Evolutionary conservation across 2,329 filamentous ascomycete species (phyloP).

Genomic region (Penicillium vulpinum): DNA sequence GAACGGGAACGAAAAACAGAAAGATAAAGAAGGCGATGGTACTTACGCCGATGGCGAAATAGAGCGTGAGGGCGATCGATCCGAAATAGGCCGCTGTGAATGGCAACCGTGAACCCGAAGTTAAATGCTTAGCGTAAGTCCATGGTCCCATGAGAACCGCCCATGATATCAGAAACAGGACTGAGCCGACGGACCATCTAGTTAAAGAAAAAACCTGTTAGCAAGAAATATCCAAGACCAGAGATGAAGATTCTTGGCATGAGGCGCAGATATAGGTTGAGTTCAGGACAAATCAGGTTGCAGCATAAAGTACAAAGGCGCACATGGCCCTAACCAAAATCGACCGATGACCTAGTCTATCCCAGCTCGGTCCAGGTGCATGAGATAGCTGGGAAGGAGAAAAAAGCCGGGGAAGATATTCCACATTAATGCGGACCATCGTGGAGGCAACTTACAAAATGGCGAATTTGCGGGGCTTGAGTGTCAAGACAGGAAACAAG

Average conservation of each 20-base stretch:
- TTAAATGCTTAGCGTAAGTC: slow-evolving; percentile 78
- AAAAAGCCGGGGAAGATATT: slow-evolving; percentile 1
- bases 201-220: slow-evolving; percentile 30
- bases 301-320: slow-evolving; percentile 5
- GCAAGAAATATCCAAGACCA: slow-evolving; percentile 13
- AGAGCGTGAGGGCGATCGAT: slow-evolving; percentile 83
- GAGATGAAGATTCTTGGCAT: slow-evolving; percentile 18
- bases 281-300: slow-evolving; percentile 15
- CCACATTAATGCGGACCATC: slow-evolving; percentile 8
- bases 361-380: slow-evolving; percentile 8
- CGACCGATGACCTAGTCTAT: slow-evolving; percentile 26
- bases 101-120: slow-evolving; percentile 80
- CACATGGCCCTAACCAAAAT: slow-evolving; percentile 25
- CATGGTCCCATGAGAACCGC: slow-evolving; percentile 90
- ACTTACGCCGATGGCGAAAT: slow-evolving; percentile 90
- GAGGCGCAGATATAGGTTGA: slow-evolving; percentile 22
- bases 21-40: slow-evolving; percentile 14
- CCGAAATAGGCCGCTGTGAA: slow-evolving; percentile 96
- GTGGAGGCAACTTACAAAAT: slow-evolving; percentile 73
- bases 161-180: slow-evolving; percentile 88
- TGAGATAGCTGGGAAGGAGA: slow-evolving; percentile 12
- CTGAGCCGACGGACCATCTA: slow-evolving; percentile 92
- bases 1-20: slow-evolving; percentile 8
- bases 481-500: slow-evolving; percentile 77
- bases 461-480: slow-evolving; percentile 89